A percentile compares a stretch with the other conserved stretches of the same genome.
Conservation (phyloP, 139 green algal genomes). For the Bryopsis sp. region DNA sequence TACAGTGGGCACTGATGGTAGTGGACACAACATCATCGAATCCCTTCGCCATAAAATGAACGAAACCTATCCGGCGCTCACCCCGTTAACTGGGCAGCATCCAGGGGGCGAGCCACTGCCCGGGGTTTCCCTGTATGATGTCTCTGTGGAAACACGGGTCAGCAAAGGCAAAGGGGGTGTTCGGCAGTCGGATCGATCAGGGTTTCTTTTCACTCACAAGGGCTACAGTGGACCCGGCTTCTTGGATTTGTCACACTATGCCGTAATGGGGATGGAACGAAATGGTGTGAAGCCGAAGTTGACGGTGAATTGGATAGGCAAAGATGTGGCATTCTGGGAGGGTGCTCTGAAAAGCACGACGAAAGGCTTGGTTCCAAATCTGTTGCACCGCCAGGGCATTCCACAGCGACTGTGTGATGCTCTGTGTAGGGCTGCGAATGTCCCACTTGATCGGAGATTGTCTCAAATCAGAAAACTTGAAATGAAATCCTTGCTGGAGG, state of each 20-base stretch:
- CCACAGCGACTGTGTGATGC: constrained; percentile 62
- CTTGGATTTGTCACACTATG: constrained; percentile 77
- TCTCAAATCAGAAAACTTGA: constrained; percentile 40
- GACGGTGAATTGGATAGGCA: constrained; percentile 16
- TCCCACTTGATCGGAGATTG: constrained; percentile 23
- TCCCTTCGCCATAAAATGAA: constrained; percentile 50
- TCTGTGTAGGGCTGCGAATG: constrained; percentile 42
- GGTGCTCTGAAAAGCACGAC: constrained; percentile 12
- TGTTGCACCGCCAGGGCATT: constrained; percentile 46
- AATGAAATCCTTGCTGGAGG: constrained; percentile 38
- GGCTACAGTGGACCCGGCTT: constrained; percentile 62
- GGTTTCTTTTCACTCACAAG: constrained; percentile 82
- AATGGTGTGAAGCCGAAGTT: background rate
- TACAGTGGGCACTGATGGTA: constrained; percentile 75
- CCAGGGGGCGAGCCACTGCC: constrained; percentile 34
- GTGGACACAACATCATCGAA: constrained; percentile 38
- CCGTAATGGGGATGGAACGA: constrained; percentile 37
- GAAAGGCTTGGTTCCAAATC: constrained; percentile 28
- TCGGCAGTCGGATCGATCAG: constrained; percentile 36
- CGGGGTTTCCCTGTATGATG: constrained; percentile 44
- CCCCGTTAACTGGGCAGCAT: constrained; percentile 63
- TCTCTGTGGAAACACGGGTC: constrained; percentile 18
- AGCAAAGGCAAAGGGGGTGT: constrained; percentile 31
- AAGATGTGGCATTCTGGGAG: constrained; percentile 8
- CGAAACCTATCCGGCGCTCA: constrained; percentile 70